These are phyloP conservation scores for Fusarium euwallaceae DNA, from an alignment of 2,329 filamentous ascomycete genomes.

Conservation along the genomic window DNA sequence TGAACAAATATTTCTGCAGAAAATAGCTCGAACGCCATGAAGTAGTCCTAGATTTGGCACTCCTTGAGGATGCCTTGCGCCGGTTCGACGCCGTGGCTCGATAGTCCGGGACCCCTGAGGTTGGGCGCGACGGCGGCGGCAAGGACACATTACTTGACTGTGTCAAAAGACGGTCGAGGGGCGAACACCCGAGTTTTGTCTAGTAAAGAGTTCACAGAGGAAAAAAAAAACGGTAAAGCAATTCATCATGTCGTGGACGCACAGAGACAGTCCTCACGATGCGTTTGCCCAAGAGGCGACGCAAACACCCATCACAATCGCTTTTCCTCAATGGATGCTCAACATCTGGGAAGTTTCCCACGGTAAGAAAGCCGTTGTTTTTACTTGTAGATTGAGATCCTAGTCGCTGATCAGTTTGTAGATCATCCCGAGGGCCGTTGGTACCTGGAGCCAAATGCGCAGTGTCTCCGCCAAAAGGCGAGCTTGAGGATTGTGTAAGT, in stretches of 20 bases:
- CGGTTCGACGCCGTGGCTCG: conserved; percentile 4
- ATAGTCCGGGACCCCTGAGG: neutral
- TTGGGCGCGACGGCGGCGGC: neutral
- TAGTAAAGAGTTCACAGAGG: neutral
- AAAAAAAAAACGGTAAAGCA: neutral
- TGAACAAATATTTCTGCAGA: neutral
- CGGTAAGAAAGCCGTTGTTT: conserved; percentile 10
- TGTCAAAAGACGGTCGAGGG: conserved; percentile 17
- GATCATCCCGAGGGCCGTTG: conserved; percentile 45
- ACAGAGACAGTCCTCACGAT: conserved; percentile 40
- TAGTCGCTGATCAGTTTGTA: conserved; percentile 23
- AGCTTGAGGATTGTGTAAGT: conserved; percentile 50
- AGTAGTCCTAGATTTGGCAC: conserved; percentile 10
- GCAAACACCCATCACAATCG: conserved; percentile 30
- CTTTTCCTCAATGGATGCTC: conserved; percentile 45
- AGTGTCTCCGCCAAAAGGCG: conserved; percentile 40
- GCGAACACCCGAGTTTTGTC: neutral
- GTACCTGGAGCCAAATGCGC: conserved; percentile 39
- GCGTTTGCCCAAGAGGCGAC: conserved; percentile 44
- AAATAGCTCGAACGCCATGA: conserved; percentile 11
- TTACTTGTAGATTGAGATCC: fast-evolving
- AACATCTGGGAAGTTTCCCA: conserved; percentile 45
- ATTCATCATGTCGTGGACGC: conserved; percentile 46
- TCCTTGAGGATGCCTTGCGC: neutral
- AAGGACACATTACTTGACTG: neutral